These are phyloP conservation scores for Lentinula novae-zelandiae DNA, from an alignment of 1,284 basidiomycete genomes.

Conservation along the genomic window DNA sequence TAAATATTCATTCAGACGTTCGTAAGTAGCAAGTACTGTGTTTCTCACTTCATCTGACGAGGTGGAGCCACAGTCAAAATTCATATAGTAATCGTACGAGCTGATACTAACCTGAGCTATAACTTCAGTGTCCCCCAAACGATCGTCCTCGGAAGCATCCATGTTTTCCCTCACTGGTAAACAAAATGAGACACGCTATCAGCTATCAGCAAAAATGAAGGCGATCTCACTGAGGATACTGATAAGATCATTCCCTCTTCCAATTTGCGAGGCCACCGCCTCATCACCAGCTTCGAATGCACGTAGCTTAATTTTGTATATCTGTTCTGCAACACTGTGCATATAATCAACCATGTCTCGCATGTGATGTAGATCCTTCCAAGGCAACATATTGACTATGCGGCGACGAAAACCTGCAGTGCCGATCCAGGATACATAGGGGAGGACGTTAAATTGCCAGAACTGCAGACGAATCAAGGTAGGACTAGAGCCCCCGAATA, in stretches of 20 bases:
- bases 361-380: conserved; percentile 5
- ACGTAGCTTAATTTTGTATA: conserved; percentile 27
- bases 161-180: conserved; percentile 24
- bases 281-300: conserved; percentile 32
- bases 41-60: conserved; percentile 28
- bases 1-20: neutral
- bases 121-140: conserved; percentile 6
- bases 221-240: conserved; percentile 31
- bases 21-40: neutral
- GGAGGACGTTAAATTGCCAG: conserved; percentile 15
- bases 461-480: neutral
- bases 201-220: conserved; percentile 21
- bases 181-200: conserved; percentile 20
- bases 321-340: neutral
- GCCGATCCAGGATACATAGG: neutral
- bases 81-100: conserved; percentile 30
- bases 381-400: conserved; percentile 5
- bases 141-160: conserved; percentile 6
- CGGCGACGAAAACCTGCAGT: neutral
- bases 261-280: conserved; percentile 27
- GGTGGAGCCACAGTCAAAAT: conserved; percentile 19
- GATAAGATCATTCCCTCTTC: conserved; percentile 42
- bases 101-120: conserved; percentile 5
- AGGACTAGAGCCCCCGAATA: neutral
- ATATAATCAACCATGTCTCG: conserved; percentile 9